phyloP scores from a whole-genome alignment of 2,329 filamentous ascomycete genomes.

The Aspergillus calidoustus region DNA sequence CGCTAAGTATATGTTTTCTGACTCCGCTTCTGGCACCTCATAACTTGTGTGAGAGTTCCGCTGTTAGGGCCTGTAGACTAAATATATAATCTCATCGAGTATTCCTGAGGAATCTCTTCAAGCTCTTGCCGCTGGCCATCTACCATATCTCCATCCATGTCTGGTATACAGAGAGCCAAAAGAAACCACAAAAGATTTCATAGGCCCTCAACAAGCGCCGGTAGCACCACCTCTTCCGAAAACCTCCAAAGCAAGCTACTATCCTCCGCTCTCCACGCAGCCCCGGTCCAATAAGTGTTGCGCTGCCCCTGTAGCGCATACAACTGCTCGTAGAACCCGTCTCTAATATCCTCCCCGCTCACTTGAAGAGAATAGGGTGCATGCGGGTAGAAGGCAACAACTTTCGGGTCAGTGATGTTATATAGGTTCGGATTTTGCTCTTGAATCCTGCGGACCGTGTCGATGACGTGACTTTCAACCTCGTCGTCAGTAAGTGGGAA shows the following conservation, averaged over 20 bases:
- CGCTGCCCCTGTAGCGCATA: slow-evolving; percentile 48
- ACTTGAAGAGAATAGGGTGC: slow-evolving; percentile 25
- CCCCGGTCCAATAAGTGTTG: slow-evolving; percentile 51
- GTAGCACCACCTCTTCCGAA: not conserved
- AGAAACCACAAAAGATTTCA: no score
- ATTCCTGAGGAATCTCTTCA: no score
- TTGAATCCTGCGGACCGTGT: slow-evolving; percentile 1
- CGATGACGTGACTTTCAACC: slow-evolving; percentile 3
- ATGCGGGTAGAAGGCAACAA: slow-evolving; percentile 40
- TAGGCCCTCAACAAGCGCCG: no score
- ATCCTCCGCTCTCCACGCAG: slow-evolving; percentile 12
- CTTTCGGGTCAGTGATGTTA: slow-evolving; percentile 26
- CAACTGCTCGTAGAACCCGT: slow-evolving; percentile 48
- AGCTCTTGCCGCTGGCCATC: no score
- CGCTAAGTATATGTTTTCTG: no score
- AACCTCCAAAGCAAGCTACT: not conserved
- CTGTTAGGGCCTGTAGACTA: no score
- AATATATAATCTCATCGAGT: no score
- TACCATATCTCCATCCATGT: no score
- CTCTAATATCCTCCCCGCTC: slow-evolving; percentile 37
- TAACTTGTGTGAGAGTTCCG: no score
- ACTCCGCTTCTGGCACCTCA: no score
- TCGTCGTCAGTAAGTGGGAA: slow-evolving; percentile 6
- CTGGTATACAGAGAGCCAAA: no score
- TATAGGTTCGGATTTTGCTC: not conserved